These are phyloP conservation scores for Exophiala lecanii-corni DNA, from an alignment of 2,329 filamentous ascomycete genomes.

Conservation along the genomic window DNA sequence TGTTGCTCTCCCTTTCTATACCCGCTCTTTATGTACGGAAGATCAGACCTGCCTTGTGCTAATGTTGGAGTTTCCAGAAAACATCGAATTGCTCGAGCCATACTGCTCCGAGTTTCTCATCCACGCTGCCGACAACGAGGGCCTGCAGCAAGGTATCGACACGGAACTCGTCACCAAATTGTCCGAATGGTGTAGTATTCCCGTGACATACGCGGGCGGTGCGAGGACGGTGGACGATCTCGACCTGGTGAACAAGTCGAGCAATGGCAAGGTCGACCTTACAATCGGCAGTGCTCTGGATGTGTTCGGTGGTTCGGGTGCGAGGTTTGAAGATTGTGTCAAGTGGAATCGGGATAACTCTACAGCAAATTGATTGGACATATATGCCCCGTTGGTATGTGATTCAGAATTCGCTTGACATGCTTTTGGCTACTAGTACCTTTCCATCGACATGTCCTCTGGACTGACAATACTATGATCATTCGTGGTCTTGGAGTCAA, in stretches of 20 bases:
- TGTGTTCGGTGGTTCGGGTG: conserved; percentile 84
- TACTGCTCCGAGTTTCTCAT: conserved; percentile 97
- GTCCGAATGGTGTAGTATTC: conserved; percentile 81
- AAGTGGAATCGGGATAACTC: conserved; percentile 65
- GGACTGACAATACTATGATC: no score
- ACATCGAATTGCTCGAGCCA: conserved; percentile 74
- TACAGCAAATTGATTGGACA: no score
- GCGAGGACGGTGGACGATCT: conserved; percentile 77
- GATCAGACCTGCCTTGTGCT: no score
- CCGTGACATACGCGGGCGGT: conserved; percentile 95
- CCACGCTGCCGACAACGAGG: conserved; percentile 95
- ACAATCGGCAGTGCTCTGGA: conserved; percentile 96
- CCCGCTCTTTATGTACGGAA: no score
- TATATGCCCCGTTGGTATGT: no score
- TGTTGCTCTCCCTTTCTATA: not conserved
- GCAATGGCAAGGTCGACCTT: conserved; percentile 76
- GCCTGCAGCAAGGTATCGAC: conserved; percentile 85
- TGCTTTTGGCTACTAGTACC: no score
- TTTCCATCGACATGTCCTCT: no score
- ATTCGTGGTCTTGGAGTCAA: no score
- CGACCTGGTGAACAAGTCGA: conserved; percentile 73
- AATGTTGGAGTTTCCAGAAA: conserved; percentile 64
- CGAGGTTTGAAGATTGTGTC: conserved; percentile 84
- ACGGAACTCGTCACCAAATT: conserved; percentile 72
- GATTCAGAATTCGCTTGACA: no score